Base-by-base conservation (phyloP, 2,329 filamentous ascomycete genomes). In the Pseudocercospora macadamiae region DNA sequence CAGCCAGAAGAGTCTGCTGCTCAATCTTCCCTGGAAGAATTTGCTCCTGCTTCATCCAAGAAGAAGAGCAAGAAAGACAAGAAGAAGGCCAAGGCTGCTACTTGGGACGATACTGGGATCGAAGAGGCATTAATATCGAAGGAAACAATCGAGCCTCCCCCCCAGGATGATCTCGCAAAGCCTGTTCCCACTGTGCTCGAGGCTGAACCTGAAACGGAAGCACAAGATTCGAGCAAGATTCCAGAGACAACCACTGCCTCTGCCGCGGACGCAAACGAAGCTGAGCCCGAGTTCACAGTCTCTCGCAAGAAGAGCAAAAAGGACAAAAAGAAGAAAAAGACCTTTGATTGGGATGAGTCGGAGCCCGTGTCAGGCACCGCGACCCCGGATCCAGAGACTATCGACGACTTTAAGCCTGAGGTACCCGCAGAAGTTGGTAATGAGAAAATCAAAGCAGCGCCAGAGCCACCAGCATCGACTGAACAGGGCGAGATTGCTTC, bases 41-140 rank as follows among this genome's bases (percentile, higher is more conserved):
- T 54, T 19, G 28, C 45, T 10, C 39, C 49, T 48, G 37, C 51
- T 34, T 36, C 49, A 14, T 58, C 55, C 4, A 64, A 63, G 18
- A 70, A 71, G 60, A 73, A 74, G 55, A 66, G 54, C 54, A 67
- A 65, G 48, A 64, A 63, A 55, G 54, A 57, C 2, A 63, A 65
- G 42, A 56, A 61, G 48, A 57, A 61, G 23, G 23, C 53, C 18
- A 60, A 66, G 32, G 47, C 39, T 10, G 48, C 62, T 21, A 19
- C 39, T 28, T 57, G 37, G 58, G 53, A 30, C 9, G 58, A 60
- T 10, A 10, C 28, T n/a, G 23, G 6, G 28, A 12, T 12, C 12
- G 28, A 32, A 12, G 12, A 32, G 28, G 28, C n/a, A n/a, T n/a
- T n/a, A n/a, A n/a, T n/a, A n/a, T n/a, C n/a, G n/a, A n/a, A n/a